Percentiles rank a stretch among this genome's conserved stretches.
These are phyloP conservation scores for Coemansia sp. DNA, from an alignment of 192 early-diverging fungal species.

Conservation along the genomic window DNA sequence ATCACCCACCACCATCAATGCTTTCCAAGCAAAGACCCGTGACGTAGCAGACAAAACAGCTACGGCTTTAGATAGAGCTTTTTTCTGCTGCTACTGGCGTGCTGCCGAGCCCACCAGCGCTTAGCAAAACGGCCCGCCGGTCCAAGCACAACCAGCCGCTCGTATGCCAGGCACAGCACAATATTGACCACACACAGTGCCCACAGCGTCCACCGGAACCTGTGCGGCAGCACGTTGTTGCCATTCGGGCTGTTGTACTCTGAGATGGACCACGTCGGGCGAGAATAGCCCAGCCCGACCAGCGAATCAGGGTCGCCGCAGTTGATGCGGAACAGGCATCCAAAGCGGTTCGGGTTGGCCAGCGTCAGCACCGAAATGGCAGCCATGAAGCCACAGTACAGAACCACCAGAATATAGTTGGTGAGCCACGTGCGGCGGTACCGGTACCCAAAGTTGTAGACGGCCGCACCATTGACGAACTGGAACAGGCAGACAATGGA, in stretches of 20 bases:
- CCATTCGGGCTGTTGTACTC: conserved; percentile 65
- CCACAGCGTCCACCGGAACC: conserved; percentile 66
- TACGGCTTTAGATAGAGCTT: not conserved
- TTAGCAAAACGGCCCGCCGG: conserved; percentile 50
- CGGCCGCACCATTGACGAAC: conserved; percentile 67
- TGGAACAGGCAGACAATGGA: conserved; percentile 67
- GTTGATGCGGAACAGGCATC: conserved; percentile 73
- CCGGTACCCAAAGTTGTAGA: conserved; percentile 69
- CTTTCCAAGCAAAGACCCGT: not conserved
- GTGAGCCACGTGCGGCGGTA: conserved; percentile 64
- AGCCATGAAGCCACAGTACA: conserved; percentile 56
- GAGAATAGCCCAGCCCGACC: conserved; percentile 41
- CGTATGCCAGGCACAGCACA: conserved; percentile 47
- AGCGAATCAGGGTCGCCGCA: conserved; percentile 58
- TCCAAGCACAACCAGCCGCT: conserved; percentile 58
- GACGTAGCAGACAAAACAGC: not conserved
- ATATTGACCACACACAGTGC: conserved; percentile 49
- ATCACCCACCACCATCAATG: not conserved
- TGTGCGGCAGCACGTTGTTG: conserved; percentile 71
- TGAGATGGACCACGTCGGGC: conserved; percentile 49
- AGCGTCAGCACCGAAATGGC: conserved; percentile 59
- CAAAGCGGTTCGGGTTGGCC: conserved; percentile 66
- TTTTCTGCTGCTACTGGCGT: not conserved
- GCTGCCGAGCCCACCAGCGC: conserved; percentile 21
- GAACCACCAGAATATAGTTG: conserved; percentile 62